Evolutionary conservation across 164 flowering plant species (phyloP).

Genomic region (Warburgia ugandensis): DNA sequence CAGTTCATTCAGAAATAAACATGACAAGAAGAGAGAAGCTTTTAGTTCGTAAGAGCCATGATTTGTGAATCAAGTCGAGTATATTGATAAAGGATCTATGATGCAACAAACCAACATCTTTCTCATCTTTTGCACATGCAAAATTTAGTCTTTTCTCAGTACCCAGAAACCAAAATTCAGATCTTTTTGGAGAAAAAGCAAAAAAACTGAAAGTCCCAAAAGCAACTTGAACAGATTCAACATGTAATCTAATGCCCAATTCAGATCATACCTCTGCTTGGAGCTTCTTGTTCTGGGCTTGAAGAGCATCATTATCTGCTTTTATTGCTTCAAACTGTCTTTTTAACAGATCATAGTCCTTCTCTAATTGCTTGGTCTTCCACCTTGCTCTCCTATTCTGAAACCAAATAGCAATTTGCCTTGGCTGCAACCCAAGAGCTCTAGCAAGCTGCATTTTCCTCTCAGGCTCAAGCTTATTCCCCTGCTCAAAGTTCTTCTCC

Average conservation of each 20-base stretch:
- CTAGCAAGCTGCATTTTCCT: conserved; percentile 81
- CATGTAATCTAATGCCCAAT: too few species aligned
- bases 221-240: background rate
- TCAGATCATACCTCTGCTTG: conserved; percentile 51
- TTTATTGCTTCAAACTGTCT: conserved; percentile 60
- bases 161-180: background rate
- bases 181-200: background rate
- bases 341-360: conserved; percentile 73
- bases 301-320: conserved; percentile 70
- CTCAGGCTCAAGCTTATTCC: conserved; percentile 88
- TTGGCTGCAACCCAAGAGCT: conserved; percentile 74
- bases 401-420: conserved; percentile 89
- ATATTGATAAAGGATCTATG: too few species aligned
- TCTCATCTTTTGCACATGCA: background rate
- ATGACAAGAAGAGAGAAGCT: background rate
- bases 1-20: background rate
- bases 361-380: conserved; percentile 93
- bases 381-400: conserved; percentile 85
- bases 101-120: background rate
- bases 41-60: too few species aligned
- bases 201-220: background rate
- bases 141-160: background rate
- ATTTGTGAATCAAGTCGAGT: too few species aligned
- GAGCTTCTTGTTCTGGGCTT: conserved; percentile 63
- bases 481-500: conserved; percentile 81